These are phyloP conservation scores for Fraxinus pennsylvanica DNA, from an alignment of 257 asterid genomes.

Conservation along the genomic window DNA sequence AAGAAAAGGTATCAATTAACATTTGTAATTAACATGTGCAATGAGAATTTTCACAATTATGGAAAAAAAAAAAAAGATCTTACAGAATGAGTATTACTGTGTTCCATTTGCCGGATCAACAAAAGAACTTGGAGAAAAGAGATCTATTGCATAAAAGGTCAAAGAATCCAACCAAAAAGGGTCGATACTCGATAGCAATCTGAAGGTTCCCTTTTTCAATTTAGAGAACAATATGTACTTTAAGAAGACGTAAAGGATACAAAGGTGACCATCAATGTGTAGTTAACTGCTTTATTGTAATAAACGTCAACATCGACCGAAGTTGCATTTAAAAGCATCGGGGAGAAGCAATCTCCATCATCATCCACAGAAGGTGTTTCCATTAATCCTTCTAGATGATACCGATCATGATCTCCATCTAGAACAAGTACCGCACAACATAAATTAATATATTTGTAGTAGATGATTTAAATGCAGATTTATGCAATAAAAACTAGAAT, in stretches of 20 bases:
- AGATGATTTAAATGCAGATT: neutral
- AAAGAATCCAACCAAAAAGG: slow-evolving; percentile 50
- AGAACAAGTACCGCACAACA: slow-evolving; percentile 21
- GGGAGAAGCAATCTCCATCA: slow-evolving; percentile 91
- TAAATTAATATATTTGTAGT: slow-evolving; percentile 12
- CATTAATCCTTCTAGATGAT: slow-evolving; percentile 89
- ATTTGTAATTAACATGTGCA: slow-evolving; percentile 15
- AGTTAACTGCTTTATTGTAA: slow-evolving; percentile 93
- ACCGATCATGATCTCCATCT: slow-evolving; percentile 84
- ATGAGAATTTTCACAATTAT: neutral
- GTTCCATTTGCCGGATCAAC: slow-evolving; percentile 95
- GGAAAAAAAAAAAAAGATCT: slow-evolving; percentile 23
- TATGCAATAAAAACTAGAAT: neutral
- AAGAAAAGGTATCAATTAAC: slow-evolving; percentile 2
- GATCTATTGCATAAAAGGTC: slow-evolving; percentile 51
- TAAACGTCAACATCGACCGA: slow-evolving; percentile 84
- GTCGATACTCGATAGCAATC: slow-evolving; percentile 21
- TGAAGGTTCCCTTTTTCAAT: neutral
- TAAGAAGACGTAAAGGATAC: slow-evolving; percentile 68
- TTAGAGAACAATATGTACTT: slow-evolving; percentile 14
- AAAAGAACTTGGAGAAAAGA: slow-evolving; percentile 92
- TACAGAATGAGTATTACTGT: slow-evolving; percentile 95
- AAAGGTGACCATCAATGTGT: slow-evolving; percentile 98
- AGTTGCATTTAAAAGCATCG: slow-evolving; percentile 87
- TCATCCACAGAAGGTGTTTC: slow-evolving; percentile 98